Base-by-base conservation (phyloP, 345 rosid species). In the Dipteronia sinensis region DNA sequence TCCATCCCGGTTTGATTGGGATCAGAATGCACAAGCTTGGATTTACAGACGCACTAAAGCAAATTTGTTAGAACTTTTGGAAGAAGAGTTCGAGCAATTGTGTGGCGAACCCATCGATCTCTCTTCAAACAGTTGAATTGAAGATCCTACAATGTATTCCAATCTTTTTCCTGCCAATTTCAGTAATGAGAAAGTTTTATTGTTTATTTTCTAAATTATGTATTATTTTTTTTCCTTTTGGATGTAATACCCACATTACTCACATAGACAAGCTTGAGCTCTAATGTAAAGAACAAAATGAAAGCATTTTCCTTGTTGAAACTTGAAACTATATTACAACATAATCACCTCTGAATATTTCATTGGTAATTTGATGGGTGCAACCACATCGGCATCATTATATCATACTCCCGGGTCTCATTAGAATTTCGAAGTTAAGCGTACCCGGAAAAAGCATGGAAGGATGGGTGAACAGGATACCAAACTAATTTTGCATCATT, bases 1-100 rank as follows among this genome's bases (percentile, higher is more conserved):
- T 65, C 98, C 98, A 10, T 87, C 98, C 27, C 87, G 95, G 72
- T 93, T 90, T 69, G 98, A 95, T 77, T 95, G 98, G 98, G 98
- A 95, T 78, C 81, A 2, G 65, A 82, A 82, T 71, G 82, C 91
- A 62, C 81, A 87, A 75, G 85, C 90, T 25, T 93, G 98, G 98
- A 80, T 95, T 38, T 95, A 95, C 66, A 84, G 95, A 62, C 80
- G 98, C 73, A 93, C 89, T 0, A 88, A 83, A 83, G 94, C 93
- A 65, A 89, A 87, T 74, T 83, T 95, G 76, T 77, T 85, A 27
- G 59, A 77, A 76, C 81, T 93, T 44, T 79, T 95, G 71, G 97
- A 93, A 84, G 88, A 79, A 47, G 99, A 95, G 80, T 79, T 95
- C 73, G 82, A 86, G 86, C 84, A 83, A 69, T 84, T 91, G 20